A percentile compares a stretch with the other conserved stretches of the same genome.
Evolutionary conservation across 2,329 filamentous ascomycete genomes (phyloP).

Genomic region (Phialophora macrospora): DNA sequence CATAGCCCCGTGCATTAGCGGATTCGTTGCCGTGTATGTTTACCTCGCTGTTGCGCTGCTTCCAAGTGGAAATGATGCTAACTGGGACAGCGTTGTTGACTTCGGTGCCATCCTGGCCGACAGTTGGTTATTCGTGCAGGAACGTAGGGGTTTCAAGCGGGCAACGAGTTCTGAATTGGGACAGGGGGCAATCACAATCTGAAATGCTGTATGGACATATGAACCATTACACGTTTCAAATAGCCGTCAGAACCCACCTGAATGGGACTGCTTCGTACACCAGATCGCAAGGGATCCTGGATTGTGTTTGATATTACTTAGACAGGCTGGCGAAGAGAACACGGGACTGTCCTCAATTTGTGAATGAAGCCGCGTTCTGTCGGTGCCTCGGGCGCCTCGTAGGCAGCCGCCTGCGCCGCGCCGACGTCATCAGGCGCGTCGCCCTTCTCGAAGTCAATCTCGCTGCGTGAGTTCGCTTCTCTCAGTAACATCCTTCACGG

Average conservation of each 20-base stretch:
- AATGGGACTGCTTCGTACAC: no score
- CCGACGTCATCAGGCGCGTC: neutral
- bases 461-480: no score
- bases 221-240: no score
- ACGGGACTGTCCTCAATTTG: no score
- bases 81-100: neutral
- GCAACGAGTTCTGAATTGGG: neutral
- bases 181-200: neutral
- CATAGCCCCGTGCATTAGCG: neutral
- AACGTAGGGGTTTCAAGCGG: neutral
- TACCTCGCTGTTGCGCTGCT: neutral
- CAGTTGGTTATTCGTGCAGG: neutral
- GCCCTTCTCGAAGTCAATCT: neutral
- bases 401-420: neutral
- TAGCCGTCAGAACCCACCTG: no score
- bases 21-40: conserved; percentile 8
- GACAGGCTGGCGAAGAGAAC: no score
- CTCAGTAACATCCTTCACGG: no score
- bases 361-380: no score
- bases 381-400: no score
- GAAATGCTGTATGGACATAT: neutral
- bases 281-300: no score
- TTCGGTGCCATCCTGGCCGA: neutral
- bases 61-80: neutral
- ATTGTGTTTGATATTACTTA: no score